A percentile compares a stretch with the other conserved stretches of the same genome.
Conservation (phyloP, 495 filamentous ascomycete species). For the Tuber microsphaerosporum region DNA sequence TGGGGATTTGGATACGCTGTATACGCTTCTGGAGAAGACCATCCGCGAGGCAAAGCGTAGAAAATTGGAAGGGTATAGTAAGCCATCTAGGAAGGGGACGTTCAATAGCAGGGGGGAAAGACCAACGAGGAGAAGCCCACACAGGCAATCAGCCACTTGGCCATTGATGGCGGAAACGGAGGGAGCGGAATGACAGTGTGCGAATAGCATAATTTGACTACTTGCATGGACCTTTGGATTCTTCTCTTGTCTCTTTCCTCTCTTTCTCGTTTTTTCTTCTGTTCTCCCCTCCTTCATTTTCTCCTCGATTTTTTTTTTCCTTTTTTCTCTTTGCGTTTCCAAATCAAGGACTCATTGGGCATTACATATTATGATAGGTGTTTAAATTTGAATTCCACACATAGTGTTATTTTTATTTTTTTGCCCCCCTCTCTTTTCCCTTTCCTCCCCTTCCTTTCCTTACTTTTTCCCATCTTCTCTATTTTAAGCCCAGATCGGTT, state of each 20-base stretch:
- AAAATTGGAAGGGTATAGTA: constrained; percentile 14
- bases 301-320: neutral
- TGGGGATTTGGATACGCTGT: constrained; percentile 31
- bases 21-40: constrained; percentile 30
- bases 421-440: neutral
- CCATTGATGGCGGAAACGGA: constrained; percentile 7
- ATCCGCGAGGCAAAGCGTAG: constrained; percentile 28
- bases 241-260: neutral
- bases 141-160: constrained; percentile 30
- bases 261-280: neutral
- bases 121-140: constrained; percentile 8
- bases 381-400: neutral
- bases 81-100: constrained; percentile 12
- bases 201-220: neutral
- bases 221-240: neutral
- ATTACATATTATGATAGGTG: neutral
- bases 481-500: neutral
- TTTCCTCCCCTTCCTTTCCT: neutral
- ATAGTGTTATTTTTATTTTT: neutral
- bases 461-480: neutral
- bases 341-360: neutral
- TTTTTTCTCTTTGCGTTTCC: neutral
- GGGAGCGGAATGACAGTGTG: neutral
- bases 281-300: neutral
- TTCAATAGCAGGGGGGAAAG: neutral